phyloP scores from a whole-genome alignment of 768 basidiomycete genomes.

The Mycena rebaudengoi region DNA sequence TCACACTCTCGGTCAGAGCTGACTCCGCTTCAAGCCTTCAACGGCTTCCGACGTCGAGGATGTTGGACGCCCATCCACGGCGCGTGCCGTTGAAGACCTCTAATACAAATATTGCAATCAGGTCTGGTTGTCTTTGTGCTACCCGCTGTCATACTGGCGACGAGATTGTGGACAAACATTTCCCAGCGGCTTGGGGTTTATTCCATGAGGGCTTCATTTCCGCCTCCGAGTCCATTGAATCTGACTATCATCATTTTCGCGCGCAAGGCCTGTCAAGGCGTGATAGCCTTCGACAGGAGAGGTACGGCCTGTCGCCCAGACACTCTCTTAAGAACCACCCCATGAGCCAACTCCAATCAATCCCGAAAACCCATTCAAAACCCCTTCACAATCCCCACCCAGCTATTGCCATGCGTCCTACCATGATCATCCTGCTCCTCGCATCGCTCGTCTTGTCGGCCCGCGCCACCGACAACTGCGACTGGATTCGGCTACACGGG shows the following conservation, averaged over 20 bases:
- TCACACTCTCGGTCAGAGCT: background rate
- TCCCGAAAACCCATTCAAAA: background rate
- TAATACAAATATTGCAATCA: background rate
- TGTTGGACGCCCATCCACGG: background rate
- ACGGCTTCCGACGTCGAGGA: background rate
- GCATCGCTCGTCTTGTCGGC: background rate
- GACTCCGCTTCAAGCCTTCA: background rate
- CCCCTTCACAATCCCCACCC: background rate
- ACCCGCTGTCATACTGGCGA: background rate
- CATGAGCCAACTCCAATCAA: background rate
- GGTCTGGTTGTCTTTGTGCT: background rate
- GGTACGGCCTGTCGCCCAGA: background rate
- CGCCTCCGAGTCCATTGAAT: background rate
- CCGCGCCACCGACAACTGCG: background rate
- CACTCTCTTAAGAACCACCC: background rate
- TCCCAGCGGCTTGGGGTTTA: background rate
- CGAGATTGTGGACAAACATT: background rate
- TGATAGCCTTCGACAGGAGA: background rate
- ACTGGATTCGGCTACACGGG: background rate
- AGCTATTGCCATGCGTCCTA: background rate
- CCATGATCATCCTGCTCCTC: background rate
- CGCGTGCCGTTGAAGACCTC: background rate
- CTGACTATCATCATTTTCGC: background rate
- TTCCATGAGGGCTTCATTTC: background rate
- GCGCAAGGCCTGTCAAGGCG: background rate